A percentile compares a stretch with the other conserved stretches of the same genome.
These are phyloP conservation scores for Gracilaria domingensis DNA, from an alignment of 23 red algal species.

Conservation along the genomic window DNA sequence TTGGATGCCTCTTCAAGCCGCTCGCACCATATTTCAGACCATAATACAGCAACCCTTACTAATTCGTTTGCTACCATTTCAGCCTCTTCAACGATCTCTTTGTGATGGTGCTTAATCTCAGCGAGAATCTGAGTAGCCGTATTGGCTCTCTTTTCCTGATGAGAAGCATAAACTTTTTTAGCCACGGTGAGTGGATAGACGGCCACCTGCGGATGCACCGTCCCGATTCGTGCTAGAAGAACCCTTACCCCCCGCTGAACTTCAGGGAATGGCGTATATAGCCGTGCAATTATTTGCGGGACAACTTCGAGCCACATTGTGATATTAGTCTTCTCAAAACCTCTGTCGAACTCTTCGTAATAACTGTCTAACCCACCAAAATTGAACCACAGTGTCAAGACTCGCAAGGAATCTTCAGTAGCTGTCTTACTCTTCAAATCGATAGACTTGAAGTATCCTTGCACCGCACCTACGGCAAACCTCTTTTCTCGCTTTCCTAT, in stretches of 20 bases:
- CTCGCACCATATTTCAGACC: constrained; percentile 98
- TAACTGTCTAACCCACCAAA: constrained; percentile 82
- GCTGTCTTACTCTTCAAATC: constrained; percentile 76
- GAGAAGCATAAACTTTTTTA: constrained; percentile 33
- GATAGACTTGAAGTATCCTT: constrained; percentile 94
- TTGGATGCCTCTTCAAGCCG: constrained; percentile 94
- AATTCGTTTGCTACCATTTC: constrained; percentile 93
- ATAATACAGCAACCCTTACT: constrained; percentile 89
- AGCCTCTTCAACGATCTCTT: constrained; percentile 88
- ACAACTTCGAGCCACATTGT: constrained; percentile 97
- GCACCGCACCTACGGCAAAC: constrained; percentile 66
- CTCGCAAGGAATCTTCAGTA: constrained; percentile 82
- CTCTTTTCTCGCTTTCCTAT: constrained; percentile 47
- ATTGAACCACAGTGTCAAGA: constrained; percentile 97
- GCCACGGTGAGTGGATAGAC: constrained; percentile 97
- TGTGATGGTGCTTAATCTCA: constrained; percentile 78
- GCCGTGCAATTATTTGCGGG: constrained; percentile 97
- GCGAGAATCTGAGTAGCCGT: constrained; percentile 65
- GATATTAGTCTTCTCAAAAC: constrained; percentile 80
- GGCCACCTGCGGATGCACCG: constrained; percentile 91
- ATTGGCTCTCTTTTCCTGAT: constrained; percentile 23
- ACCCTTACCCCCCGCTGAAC: constrained; percentile 82
- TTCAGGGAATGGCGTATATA: constrained; percentile 80
- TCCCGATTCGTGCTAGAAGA: constrained; percentile 85
- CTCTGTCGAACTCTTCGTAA: constrained; percentile 65